Evolutionary conservation across 1,284 basidiomycete species (phyloP).

Genomic region (Exobasidium rhododendri): DNA sequence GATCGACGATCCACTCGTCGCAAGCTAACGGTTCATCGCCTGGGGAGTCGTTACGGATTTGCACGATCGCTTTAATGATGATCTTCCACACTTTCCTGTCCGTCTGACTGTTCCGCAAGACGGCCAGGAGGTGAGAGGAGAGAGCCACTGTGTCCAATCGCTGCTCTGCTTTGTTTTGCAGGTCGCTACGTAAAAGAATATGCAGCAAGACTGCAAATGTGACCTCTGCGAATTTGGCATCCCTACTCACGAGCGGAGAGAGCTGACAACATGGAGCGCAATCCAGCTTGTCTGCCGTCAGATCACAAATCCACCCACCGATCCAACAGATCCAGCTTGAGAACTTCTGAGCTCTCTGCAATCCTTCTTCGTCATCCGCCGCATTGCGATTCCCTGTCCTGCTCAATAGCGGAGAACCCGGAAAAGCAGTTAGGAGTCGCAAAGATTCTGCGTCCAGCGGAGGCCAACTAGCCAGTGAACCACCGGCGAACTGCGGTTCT

Average conservation of each 20-base stretch:
- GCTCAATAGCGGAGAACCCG: background rate
- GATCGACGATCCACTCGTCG: constrained; percentile 73
- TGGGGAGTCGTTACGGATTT: constrained; percentile 66
- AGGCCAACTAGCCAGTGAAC: constrained; percentile 37
- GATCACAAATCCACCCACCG: constrained; percentile 64
- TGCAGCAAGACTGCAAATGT: constrained; percentile 74
- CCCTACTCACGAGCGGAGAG: constrained; percentile 62
- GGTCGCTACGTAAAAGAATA: constrained; percentile 53
- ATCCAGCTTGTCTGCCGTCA: constrained; percentile 58
- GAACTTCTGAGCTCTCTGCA: constrained; percentile 58
- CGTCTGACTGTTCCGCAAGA: constrained; percentile 61
- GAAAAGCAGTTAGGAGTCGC: constrained; percentile 58
- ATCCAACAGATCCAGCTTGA: constrained; percentile 67
- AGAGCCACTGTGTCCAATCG: constrained; percentile 20
- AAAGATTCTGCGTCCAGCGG: constrained; percentile 40
- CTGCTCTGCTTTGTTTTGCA: background rate
- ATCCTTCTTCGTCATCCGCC: constrained; percentile 24
- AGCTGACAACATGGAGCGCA: constrained; percentile 72
- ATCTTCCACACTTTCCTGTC: constrained; percentile 62
- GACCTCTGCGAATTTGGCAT: constrained; percentile 65
- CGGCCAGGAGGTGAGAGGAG: constrained; percentile 40
- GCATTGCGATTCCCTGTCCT: background rate
- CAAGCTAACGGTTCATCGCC: constrained; percentile 57
- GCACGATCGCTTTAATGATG: constrained; percentile 74
- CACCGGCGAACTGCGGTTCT: background rate